A percentile compares a stretch with the other conserved stretches of the same genome.
Evolutionary conservation across 2,329 filamentous ascomycete species (phyloP).

Genomic region (Phaeoacremonium minimum): DNA sequence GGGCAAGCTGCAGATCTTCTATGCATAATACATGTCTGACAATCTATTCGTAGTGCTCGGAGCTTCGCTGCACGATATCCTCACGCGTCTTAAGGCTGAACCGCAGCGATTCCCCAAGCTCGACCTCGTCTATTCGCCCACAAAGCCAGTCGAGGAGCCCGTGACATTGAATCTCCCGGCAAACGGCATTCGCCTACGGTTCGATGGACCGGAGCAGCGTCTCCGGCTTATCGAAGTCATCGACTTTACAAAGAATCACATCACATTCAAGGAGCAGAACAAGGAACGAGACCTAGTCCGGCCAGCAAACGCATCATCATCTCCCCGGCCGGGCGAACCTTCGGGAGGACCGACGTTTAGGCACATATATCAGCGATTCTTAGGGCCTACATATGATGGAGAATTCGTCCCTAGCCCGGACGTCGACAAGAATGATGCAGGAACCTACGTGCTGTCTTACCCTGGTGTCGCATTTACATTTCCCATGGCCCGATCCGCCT

Average conservation of each 20-base stretch:
- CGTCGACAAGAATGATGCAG: slow-evolving; percentile 48
- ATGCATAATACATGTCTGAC: slow-evolving; percentile 3
- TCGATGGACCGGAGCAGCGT: slow-evolving; percentile 90
- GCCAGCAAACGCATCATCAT: slow-evolving; percentile 34
- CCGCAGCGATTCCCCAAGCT: slow-evolving; percentile 78
- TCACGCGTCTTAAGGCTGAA: slow-evolving; percentile 84
- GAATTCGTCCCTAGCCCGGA: slow-evolving; percentile 73
- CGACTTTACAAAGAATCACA: slow-evolving; percentile 80
- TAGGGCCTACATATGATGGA: slow-evolving; percentile 89
- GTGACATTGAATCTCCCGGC: slow-evolving; percentile 72
- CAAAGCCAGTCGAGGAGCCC: slow-evolving; percentile 68
- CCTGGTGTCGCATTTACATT: slow-evolving; percentile 94
- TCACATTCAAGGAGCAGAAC: slow-evolving; percentile 70
- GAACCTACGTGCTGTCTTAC: slow-evolving; percentile 88
- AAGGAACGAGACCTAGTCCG: slow-evolving; percentile 73
- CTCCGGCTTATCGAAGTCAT: slow-evolving; percentile 85
- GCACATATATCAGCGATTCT: slow-evolving; percentile 88
- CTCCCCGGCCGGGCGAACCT: slow-evolving; percentile 13
- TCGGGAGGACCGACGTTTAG: slow-evolving; percentile 70
- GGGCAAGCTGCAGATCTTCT: slow-evolving; percentile 6
- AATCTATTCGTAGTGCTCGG: slow-evolving; percentile 74
- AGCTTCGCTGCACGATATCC: slow-evolving; percentile 83
- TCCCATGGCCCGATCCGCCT: slow-evolving; percentile 67
- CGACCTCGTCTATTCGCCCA: slow-evolving; percentile 75
- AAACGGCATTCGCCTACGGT: slow-evolving; percentile 86